Base-by-base conservation (phyloP, 306 rosid species). In the Boehmeria nivea region DNA sequence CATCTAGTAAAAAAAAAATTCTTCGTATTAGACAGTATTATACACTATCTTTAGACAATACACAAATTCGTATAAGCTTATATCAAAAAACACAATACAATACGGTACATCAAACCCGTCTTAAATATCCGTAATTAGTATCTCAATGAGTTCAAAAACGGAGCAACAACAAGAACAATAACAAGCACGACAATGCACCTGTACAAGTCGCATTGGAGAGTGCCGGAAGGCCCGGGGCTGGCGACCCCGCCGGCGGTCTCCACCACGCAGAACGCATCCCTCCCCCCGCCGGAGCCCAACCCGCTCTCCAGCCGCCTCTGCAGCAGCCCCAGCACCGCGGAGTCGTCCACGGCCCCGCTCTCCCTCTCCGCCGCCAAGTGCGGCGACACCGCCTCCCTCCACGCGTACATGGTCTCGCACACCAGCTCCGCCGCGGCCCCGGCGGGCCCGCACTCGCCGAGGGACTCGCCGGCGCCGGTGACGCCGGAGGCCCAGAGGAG, bases 211-310 rank as follows among this genome's bases (percentile, higher is more conserved):
- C 98, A 91, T 63, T 91, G 98, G 63, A 87, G 96, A 18, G 96
- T 78, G 9, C 96, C 96, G 21, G 96, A 87, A 59, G 98, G 87
- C 14, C 98, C 95, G 0, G 95, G 98, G 63, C 96, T 91, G 0
- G 96, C 98, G 54, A 91, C 87, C 38, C 95, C 96, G 24, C 96
- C 95, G 8, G 98, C 93, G 4, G 95, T 91, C 70, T 91, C 98
- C 40, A 91, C 74, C 4, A 91, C 79, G 63, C 89, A 87, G 54
- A 87, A 16, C 38, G 74, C 78, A 54, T 72, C 79, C 54, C 50
- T 62, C 6, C 42, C 77, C 0, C 6, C 56, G 25, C 69, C 82
- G 8, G 73, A 54, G 59, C 51, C 71, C 47, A 66, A 16, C 43
- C 65, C 79, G 21, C 61, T 66, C 24, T 67, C 54, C 48, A 87